Evolutionary conservation across 495 filamentous ascomycete species (phyloP).

Genomic region (Stereocaulon alpinum): DNA sequence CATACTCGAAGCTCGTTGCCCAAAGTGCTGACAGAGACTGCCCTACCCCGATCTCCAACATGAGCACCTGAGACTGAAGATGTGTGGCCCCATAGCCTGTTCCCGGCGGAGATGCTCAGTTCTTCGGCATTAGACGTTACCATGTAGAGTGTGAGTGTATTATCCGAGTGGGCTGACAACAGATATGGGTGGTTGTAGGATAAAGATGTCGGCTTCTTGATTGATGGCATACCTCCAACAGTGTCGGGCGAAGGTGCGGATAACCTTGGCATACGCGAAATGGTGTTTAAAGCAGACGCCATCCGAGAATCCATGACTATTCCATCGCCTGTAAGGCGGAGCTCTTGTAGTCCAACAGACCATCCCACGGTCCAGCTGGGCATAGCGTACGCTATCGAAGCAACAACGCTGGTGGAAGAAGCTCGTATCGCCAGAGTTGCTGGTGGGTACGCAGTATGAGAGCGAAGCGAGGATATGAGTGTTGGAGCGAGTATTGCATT

Average conservation of each 20-base stretch:
- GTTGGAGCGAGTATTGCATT: constrained; percentile 32
- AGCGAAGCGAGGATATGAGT: constrained; percentile 70
- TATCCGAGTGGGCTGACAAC: constrained; percentile 77
- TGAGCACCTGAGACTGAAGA: constrained; percentile 80
- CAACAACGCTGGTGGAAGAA: constrained; percentile 49
- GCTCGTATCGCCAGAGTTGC: constrained; percentile 66
- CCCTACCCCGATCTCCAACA: constrained; percentile 78
- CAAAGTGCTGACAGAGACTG: constrained; percentile 71
- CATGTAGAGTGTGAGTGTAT: constrained; percentile 80
- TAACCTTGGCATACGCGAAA: constrained; percentile 19
- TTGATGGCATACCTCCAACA: not conserved
- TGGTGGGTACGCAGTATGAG: constrained; percentile 69
- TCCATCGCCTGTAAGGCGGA: constrained; percentile 50
- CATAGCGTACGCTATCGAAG: constrained; percentile 77
- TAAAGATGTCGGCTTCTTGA: constrained; percentile 55
- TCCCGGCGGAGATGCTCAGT: constrained; percentile 63
- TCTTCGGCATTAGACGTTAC: constrained; percentile 60
- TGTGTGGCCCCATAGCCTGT: constrained; percentile 85
- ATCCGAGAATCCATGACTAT: constrained; percentile 47
- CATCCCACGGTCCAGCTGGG: constrained; percentile 61
- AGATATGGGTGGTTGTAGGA: constrained; percentile 90
- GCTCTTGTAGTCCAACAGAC: constrained; percentile 83
- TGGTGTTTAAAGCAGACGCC: constrained; percentile 31
- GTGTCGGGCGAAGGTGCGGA: constrained; percentile 2
- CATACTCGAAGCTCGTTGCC: constrained; percentile 88